Base-by-base conservation (phyloP, 306 rosid genomes). In the Quercus glauca region DNA sequence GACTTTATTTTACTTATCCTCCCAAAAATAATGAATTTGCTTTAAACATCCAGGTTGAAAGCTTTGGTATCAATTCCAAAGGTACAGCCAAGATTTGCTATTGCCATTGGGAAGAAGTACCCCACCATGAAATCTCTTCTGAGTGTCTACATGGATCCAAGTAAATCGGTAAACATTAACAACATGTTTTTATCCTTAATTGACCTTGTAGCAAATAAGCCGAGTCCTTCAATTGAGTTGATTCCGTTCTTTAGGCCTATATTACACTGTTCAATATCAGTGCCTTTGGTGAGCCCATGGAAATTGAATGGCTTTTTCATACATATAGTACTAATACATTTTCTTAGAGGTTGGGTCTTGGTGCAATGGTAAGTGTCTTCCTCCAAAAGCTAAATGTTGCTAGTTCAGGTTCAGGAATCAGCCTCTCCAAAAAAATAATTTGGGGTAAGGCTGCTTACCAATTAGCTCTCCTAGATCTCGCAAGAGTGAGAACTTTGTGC, bases 51-150 rank as follows among this genome's bases (percentile, higher is more conserved):
- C 83, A 92, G 99, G 99, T 87, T 95, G 81, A 92, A 92, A 89
- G 91, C 92, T 83, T 91, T 94, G 91, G 92, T 94, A 43, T 92
- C 97, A 49, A 91, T 94, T 64, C 99, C 99, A 2, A 95, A 92
- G 91, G 98, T 92, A 31, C 99, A 95, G 79, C 97, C 99, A 35
- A 96, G 97, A 71, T 92, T 86, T 82, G 98, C 99, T 18, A 43
- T 92, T 69, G 92, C 99, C 55, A 92, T 95, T 79, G 79, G 93
- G 92, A 92, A 92, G 91, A 92, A 89, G 70, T 95, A 95, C 77
- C 96, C 97, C 21, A 92, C 96, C 75, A 90, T 92, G 99, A 95
- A 90, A 85, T 89, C 94, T 35, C 90, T 95, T 78, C 82, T 92
- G 83, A 90, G 83, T 76, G 91, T 84, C 37, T 94, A 94, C 84